phyloP scores from a whole-genome alignment of 1,284 basidiomycete genomes.

The Ustilago esculenta region DNA sequence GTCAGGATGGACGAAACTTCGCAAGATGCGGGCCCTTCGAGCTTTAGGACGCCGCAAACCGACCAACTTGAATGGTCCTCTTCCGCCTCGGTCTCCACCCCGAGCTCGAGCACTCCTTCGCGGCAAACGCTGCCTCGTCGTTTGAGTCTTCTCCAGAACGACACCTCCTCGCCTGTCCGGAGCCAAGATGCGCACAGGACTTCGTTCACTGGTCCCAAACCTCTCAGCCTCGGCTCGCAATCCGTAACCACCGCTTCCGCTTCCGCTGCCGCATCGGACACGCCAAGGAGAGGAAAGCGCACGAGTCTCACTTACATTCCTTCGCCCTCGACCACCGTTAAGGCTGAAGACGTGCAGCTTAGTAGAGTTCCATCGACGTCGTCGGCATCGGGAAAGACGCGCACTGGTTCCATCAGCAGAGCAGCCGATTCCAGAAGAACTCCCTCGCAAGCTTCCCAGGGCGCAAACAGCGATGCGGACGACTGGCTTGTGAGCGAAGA shows the following conservation, averaged over 20 bases:
- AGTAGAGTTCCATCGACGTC: slow-evolving; percentile 13
- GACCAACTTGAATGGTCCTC: slow-evolving; percentile 19
- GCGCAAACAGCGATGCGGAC: slow-evolving; percentile 24
- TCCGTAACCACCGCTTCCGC: slow-evolving; percentile 2
- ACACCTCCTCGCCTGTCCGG: slow-evolving; percentile 11
- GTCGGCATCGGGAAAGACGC: slow-evolving; percentile 6
- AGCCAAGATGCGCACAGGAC: slow-evolving; percentile 11
- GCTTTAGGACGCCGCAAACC: slow-evolving; percentile 25
- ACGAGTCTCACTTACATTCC: slow-evolving; percentile 43
- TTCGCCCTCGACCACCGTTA: slow-evolving; percentile 27
- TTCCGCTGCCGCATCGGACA: slow-evolving; percentile 5
- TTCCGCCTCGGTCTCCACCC: background rate
- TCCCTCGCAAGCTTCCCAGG: slow-evolving; percentile 16
- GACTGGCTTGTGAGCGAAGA: slow-evolving; percentile 53
- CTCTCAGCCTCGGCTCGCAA: slow-evolving; percentile 24
- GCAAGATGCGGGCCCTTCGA: slow-evolving; percentile 15
- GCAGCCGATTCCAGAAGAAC: slow-evolving; percentile 8
- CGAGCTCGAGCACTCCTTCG: slow-evolving; percentile 14
- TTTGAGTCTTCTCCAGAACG: slow-evolving; percentile 25
- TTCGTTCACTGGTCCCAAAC: slow-evolving; percentile 23
- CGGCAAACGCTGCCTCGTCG: slow-evolving; percentile 22
- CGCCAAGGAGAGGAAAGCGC: slow-evolving; percentile 28
- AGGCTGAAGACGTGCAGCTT: slow-evolving; percentile 4
- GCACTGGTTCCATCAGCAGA: slow-evolving; percentile 23
- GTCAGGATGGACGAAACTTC: slow-evolving; percentile 8